Base-by-base conservation (phyloP, 2,329 filamentous ascomycete species). In the Ceratocystis smalleyi region DNA sequence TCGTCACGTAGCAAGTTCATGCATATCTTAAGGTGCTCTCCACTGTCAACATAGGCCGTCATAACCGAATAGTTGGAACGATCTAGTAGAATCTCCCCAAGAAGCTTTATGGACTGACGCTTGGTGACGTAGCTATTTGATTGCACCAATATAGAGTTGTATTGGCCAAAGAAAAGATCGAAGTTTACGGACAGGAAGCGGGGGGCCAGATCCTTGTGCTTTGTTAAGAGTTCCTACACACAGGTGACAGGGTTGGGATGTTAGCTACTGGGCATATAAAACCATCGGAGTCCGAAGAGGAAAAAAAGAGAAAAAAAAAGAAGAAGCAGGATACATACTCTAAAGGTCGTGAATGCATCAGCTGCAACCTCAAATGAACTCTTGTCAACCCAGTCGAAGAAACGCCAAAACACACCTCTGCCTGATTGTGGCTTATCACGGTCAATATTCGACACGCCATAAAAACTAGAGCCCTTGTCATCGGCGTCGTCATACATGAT, bases 111-210 rank as follows among this genome's bases (percentile, higher is more conserved):
- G 17, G 91, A 96, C 76, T 99, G 94, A 61, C 94, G 84, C 75
- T 99, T 99, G 30, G 94, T 99, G 67, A 99, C 94, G 72, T 99
- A 99, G 72, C 89, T 95, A 72, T 91, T 89, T 40, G 91, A 96
- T 72, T 95, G 90, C 45, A 97, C 84, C 40, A 99, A 80, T 27
- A 87, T 83, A 66, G 82, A 82, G 77, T 97, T 96, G 78, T 96
- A 97, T 72, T 86, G 86, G 64, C 84, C 79, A 75, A 99, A 99
- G 78, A 99, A 99, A 67, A 89, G 78, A 67, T 94, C 89, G 71
- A 96, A 97, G 75, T 97, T 96, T 63, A 87, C 87, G 61, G 84
- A 82, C 19, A 99, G 81, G 73, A 95, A 99, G 67, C 88, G 84
- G 19, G 92, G 88, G 17, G 97, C 89, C 43, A 99, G 79, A 65